These are phyloP conservation scores for Inosperma sp. DNA, from an alignment of 768 basidiomycete genomes.

Conservation along the genomic window DNA sequence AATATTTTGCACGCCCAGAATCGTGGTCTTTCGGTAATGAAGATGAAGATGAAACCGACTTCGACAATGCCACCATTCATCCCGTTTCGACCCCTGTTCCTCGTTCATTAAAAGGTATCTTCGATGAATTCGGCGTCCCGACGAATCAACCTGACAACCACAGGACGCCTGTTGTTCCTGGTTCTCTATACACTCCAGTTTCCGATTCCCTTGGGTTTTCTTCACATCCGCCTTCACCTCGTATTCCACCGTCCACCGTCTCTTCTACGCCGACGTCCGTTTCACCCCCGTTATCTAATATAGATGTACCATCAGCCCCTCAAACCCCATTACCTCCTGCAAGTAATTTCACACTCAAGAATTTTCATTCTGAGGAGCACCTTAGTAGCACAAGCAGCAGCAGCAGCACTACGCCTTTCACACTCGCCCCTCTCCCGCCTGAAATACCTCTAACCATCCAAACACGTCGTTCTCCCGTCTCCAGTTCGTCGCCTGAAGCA, in stretches of 20 bases:
- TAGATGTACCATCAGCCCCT: too few relatives aligned
- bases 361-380: slow-evolving; percentile 2
- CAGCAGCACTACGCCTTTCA: neutral
- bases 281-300: too few relatives aligned
- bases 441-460: slow-evolving; percentile 3
- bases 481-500: neutral
- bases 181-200: neutral
- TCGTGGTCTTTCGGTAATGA: slow-evolving; percentile 24
- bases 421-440: neutral
- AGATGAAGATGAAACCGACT: slow-evolving; percentile 3
- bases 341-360: too few relatives aligned
- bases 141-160: too few relatives aligned
- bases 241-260: neutral
- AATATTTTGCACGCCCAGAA: slow-evolving; percentile 11
- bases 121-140: slow-evolving; percentile 4
- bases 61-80: slow-evolving; percentile 7
- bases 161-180: neutral
- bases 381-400: neutral
- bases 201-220: neutral
- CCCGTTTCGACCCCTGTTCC: slow-evolving; percentile 6
- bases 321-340: too few relatives aligned
- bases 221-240: neutral
- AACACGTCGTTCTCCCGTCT: neutral
- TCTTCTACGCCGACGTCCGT: neutral
- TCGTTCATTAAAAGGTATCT: slow-evolving; percentile 8